Percentiles rank a stretch among this genome's conserved stretches.
Conservation (phyloP, 257 asterid species). For the Solanum rostratum region DNA sequence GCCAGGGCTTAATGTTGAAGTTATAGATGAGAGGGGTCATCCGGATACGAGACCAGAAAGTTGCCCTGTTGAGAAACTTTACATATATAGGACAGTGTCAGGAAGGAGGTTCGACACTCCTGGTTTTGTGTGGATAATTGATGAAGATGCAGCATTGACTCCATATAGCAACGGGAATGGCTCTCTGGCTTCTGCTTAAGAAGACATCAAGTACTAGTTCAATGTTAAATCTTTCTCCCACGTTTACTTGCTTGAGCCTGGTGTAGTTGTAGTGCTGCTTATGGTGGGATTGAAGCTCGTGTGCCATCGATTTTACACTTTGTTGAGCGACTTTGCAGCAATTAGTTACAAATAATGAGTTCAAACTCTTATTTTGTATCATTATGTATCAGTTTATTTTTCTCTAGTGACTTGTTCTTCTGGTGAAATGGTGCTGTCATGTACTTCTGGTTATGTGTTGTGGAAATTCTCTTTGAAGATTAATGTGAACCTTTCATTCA, state of each 20-base stretch:
- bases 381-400: neutral
- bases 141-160: neutral
- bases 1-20: neutral
- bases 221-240: neutral
- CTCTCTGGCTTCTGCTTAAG: neutral
- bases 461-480: neutral
- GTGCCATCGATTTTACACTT: neutral
- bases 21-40: neutral
- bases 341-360: neutral
- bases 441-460: neutral
- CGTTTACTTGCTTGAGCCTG: neutral
- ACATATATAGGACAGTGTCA: neutral
- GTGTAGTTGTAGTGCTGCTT: neutral
- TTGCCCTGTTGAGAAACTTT: neutral
- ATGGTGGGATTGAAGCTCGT: neutral
- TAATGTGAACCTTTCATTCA: neutral
- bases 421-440: neutral
- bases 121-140: constrained; percentile 12
- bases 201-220: neutral
- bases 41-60: neutral
- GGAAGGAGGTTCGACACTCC: neutral
- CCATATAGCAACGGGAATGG: neutral
- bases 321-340: neutral
- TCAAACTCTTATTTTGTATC: neutral
- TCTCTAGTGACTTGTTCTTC: neutral